phyloP scores from a whole-genome alignment of 176 grass and related monocot species.

The Elaeis guineensis region DNA sequence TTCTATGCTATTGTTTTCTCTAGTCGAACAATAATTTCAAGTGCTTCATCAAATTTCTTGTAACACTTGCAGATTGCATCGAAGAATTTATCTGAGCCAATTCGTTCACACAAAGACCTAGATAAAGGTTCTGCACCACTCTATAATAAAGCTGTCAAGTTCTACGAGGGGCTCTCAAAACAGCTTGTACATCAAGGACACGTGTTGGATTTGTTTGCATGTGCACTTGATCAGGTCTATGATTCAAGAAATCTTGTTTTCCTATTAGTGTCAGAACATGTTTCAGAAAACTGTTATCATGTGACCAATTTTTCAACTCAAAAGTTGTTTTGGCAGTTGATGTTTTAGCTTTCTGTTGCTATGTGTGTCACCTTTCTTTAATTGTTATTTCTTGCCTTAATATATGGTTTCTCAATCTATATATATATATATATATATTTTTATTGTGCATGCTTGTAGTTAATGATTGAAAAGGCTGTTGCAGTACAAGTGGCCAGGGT shows the following conservation, averaged over 20 bases:
- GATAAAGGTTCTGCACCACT: slow-evolving; percentile 63
- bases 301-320: too few species aligned
- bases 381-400: too few species aligned
- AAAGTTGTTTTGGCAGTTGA: too few species aligned
- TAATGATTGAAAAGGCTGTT: too few species aligned
- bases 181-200: slow-evolving; percentile 98
- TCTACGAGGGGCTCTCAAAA: slow-evolving; percentile 66
- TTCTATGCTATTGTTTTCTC: too few species aligned
- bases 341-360: too few species aligned
- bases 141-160: slow-evolving; percentile 81
- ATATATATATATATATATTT: too few species aligned
- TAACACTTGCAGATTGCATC: slow-evolving; percentile 70
- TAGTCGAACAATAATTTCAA: not conserved
- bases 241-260: slow-evolving; percentile 2
- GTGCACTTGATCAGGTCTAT: slow-evolving; percentile 80
- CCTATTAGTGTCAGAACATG: not conserved
- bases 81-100: slow-evolving; percentile 70
- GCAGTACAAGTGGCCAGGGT: too few species aligned
- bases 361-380: too few species aligned
- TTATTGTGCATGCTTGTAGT: too few species aligned
- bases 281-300: too few species aligned
- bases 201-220: slow-evolving; percentile 90
- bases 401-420: too few species aligned
- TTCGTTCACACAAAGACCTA: slow-evolving; percentile 86
- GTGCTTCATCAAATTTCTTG: slow-evolving; percentile 15